Evolutionary conservation across 352 stramenopile genomes (phyloP), one percentile per base, ranked within the genome.

Genomic region (Phytophthora syringae): DNA sequence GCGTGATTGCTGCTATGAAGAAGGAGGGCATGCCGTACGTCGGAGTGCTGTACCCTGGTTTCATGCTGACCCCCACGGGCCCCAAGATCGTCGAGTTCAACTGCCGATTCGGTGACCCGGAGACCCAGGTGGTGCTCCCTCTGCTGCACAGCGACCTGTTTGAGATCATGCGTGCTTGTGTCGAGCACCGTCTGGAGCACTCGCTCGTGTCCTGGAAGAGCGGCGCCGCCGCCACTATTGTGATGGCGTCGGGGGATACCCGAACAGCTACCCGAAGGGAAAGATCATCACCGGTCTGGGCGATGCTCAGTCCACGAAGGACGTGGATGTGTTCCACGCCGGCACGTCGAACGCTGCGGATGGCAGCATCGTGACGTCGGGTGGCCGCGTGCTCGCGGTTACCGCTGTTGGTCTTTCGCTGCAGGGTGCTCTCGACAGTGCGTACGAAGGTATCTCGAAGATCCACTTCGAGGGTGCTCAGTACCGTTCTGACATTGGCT

Each of bases 41-140:
- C 20, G 98, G 98, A 45, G 90, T 99, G 21, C 83, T 99, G 25
- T 99, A 99, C 81, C 96, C 95, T 32, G 98, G 98, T 49, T 99
- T 99, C 80, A 99, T 99, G 97, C 70, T 97, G 12, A 97, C 86
- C 28, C 80, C 78, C 3, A 84, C 52, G 1, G 90, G 88, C 15
- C 96, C 97, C 5, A 98, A 98, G 69, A 95, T 99, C 25, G 88
- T 99, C 16, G 98, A 99, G 89, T 99, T 98, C 77, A 99, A 99
- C 82, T 99, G 97, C 71, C 94, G 98, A 55, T 99, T 99, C 65
- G 98, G 98, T 58, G 98, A 99, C 77, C 98, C 98, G 12, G 98
- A 99, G 84, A 99, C 98, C 1, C 95, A 99, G 61, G 97, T 99
- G 27, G 70, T 99, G 32, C 85, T 99, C 42, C 97, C 98, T 28